phyloP scores from a whole-genome alignment of 169 alveolate genomes.

The Plasmodium fragile region DNA sequence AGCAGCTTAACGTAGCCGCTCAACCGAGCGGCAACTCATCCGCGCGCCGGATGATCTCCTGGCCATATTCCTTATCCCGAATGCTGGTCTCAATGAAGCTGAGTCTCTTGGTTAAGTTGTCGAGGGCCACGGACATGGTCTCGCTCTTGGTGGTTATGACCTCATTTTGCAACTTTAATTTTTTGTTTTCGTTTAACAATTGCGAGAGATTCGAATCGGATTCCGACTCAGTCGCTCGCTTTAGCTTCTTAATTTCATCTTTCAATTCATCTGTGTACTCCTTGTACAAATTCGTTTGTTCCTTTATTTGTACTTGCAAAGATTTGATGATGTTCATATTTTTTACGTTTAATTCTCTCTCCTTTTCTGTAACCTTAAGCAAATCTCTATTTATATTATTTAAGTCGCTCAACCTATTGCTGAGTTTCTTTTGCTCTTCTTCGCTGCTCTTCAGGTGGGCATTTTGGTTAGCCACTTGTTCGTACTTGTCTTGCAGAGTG shows the following conservation, averaged over 20 bases:
- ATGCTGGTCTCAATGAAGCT: constrained; percentile 71
- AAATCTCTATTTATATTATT: constrained; percentile 63
- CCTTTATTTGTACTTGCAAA: constrained; percentile 64
- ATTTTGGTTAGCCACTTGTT: constrained; percentile 10
- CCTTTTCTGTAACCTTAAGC: constrained; percentile 64
- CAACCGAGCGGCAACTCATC: constrained; percentile 28
- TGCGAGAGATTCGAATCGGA: not conserved
- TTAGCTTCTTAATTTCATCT: constrained; percentile 29
- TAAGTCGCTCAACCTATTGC: constrained; percentile 17
- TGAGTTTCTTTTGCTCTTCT: constrained; percentile 52
- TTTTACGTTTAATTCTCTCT: constrained; percentile 72
- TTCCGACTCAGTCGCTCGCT: not conserved
- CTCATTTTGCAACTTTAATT: constrained; percentile 70
- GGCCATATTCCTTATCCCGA: constrained; percentile 57
- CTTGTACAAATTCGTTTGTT: constrained; percentile 69
- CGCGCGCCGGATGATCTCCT: constrained; percentile 63
- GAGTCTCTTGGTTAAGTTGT: constrained; percentile 52
- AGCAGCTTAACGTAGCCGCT: not conserved
- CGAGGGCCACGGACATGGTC: constrained; percentile 48
- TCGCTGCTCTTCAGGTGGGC: constrained; percentile 37
- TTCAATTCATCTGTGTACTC: constrained; percentile 60
- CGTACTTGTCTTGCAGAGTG: constrained; percentile 45
- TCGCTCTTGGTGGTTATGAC: constrained; percentile 68
- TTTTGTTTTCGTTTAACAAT: constrained; percentile 73
- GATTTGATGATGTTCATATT: constrained; percentile 52